Evolutionary conservation across 2,329 filamentous ascomycete genomes (phyloP).

Genomic region (Colletotrichum incanum): DNA sequence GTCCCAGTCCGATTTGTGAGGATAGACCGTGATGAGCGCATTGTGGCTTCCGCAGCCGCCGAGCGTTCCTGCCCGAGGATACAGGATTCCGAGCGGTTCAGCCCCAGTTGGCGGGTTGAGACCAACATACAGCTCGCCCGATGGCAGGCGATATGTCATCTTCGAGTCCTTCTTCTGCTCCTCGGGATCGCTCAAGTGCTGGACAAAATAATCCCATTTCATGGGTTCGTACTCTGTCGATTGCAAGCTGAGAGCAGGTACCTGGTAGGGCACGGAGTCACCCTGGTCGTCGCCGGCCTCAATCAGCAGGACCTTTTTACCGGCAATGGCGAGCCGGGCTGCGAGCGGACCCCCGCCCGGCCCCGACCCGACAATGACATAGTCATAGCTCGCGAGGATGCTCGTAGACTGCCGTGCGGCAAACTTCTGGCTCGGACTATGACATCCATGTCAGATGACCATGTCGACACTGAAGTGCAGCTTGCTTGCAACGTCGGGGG

Average conservation of each 20-base stretch:
- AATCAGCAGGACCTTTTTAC: slow-evolving; percentile 70
- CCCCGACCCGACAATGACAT: slow-evolving; percentile 72
- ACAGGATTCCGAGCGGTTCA: slow-evolving; percentile 60
- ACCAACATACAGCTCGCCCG: slow-evolving; percentile 57
- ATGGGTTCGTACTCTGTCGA: slow-evolving; percentile 45
- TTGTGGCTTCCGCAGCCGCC: slow-evolving; percentile 73
- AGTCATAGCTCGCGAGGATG: slow-evolving; percentile 62
- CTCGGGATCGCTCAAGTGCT: slow-evolving; percentile 43
- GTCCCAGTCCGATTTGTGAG: slow-evolving; percentile 73
- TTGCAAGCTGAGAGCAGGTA: slow-evolving; percentile 48
- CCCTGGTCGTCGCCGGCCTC: slow-evolving; percentile 72
- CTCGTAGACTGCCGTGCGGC: slow-evolving; percentile 24
- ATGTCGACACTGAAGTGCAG: neutral
- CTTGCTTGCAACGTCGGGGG: neutral
- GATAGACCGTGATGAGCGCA: slow-evolving; percentile 72
- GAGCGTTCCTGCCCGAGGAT: slow-evolving; percentile 63
- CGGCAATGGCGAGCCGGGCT: slow-evolving; percentile 69
- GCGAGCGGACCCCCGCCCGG: slow-evolving; percentile 70
- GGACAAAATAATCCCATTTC: slow-evolving; percentile 44
- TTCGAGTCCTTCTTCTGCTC: slow-evolving; percentile 63
- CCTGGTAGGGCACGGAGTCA: slow-evolving; percentile 46
- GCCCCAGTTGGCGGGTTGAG: slow-evolving; percentile 57
- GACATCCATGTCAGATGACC: neutral
- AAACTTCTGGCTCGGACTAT: slow-evolving; percentile 27
- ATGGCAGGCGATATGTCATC: slow-evolving; percentile 63